phyloP scores from a whole-genome alignment of 495 filamentous ascomycete genomes.

The Darksidea phi region DNA sequence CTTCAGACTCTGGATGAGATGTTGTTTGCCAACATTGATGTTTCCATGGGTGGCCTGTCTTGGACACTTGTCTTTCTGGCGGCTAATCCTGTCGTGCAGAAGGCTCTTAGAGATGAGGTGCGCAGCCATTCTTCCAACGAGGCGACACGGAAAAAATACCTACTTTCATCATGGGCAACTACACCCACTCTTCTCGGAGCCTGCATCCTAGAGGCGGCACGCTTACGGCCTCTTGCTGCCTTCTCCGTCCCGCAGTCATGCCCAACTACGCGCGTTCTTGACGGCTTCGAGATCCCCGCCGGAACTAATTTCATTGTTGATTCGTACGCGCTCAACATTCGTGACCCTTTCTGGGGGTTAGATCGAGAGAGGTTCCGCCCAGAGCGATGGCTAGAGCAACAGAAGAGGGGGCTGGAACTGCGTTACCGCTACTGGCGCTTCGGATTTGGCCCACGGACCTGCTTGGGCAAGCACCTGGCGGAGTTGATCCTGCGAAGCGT shows the following conservation, averaged over 20 bases:
- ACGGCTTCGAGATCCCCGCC: constrained; percentile 2
- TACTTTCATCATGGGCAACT: not conserved
- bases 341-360: constrained; percentile 43
- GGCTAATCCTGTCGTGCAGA: constrained; percentile 32
- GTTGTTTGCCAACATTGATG: constrained; percentile 50
- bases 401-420: not conserved
- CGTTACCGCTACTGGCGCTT: constrained; percentile 28
- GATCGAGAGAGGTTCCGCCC: constrained; percentile 37
- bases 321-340: constrained; percentile 44
- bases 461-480: constrained; percentile 23
- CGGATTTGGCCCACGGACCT: constrained; percentile 27
- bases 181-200: constrained; percentile 33
- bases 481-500: no score
- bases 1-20: constrained; percentile 49
- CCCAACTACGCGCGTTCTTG: constrained; percentile 29
- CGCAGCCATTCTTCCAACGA: not conserved
- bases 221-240: constrained; percentile 43
- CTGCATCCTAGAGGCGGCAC: constrained; percentile 42
- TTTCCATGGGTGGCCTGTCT: constrained; percentile 43
- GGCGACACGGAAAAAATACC: not conserved
- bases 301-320: constrained; percentile 46
- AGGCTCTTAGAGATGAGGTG: not conserved
- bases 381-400: constrained; percentile 1
- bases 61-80: constrained; percentile 48
- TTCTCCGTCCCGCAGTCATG: constrained; percentile 44